Percentiles rank a stretch among this genome's conserved stretches.
Evolutionary conservation across 2,329 filamentous ascomycete genomes (phyloP).

Genomic region (Sarocladiaceae sp.): DNA sequence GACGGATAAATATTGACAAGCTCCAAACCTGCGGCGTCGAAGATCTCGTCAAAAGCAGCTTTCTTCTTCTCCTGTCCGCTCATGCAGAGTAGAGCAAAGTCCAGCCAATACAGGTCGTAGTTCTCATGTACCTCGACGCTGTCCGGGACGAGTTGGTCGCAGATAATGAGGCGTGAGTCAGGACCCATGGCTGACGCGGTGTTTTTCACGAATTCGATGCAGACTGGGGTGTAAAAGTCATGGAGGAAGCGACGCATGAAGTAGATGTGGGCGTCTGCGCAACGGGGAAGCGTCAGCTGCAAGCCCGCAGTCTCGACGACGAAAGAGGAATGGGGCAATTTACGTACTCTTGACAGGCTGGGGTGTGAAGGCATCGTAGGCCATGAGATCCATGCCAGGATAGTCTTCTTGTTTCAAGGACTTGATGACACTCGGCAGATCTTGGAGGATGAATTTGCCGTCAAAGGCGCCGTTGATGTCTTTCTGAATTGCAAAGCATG

Average conservation of each 20-base stretch:
- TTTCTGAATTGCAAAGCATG: slow-evolving; percentile 23
- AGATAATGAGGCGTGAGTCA: slow-evolving; percentile 28
- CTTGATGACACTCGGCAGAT: slow-evolving; percentile 25
- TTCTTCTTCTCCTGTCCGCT: slow-evolving; percentile 27
- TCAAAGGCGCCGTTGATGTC: slow-evolving; percentile 18
- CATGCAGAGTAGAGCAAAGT: slow-evolving; percentile 25
- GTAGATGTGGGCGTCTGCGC: slow-evolving; percentile 27
- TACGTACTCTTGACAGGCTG: slow-evolving; percentile 19
- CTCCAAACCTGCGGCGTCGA: slow-evolving; percentile 26
- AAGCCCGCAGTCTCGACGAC: not conserved
- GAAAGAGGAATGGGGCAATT: not conserved
- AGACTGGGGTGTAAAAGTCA: slow-evolving; percentile 25
- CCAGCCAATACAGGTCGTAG: slow-evolving; percentile 26
- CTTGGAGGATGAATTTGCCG: slow-evolving; percentile 25
- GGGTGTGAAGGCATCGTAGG: slow-evolving; percentile 16
- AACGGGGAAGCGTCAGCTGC: not conserved
- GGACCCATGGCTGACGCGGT: slow-evolving; percentile 26
- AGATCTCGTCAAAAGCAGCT: slow-evolving; percentile 24
- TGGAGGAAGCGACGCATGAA: slow-evolving; percentile 28
- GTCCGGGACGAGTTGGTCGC: slow-evolving; percentile 29
- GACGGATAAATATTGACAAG: slow-evolving; percentile 28
- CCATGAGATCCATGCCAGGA: slow-evolving; percentile 22
- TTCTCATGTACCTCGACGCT: slow-evolving; percentile 21
- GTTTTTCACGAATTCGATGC: slow-evolving; percentile 25
- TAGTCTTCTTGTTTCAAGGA: slow-evolving; percentile 20